Evolutionary conservation across 1,284 basidiomycete species (phyloP).

Genomic region (Mrakiaceae sp.): DNA sequence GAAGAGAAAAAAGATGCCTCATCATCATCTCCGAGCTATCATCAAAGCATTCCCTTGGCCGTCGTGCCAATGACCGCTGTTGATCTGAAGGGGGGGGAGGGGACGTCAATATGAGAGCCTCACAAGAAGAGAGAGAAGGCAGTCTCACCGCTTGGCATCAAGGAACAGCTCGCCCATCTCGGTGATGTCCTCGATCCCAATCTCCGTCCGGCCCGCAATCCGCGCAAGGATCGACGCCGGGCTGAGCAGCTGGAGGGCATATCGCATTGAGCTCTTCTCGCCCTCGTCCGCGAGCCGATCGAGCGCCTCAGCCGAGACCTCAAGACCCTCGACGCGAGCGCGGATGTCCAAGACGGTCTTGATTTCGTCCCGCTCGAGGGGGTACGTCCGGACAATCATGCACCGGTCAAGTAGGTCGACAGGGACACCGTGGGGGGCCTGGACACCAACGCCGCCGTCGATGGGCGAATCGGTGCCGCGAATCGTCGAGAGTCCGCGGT

Average conservation of each 20-base stretch:
- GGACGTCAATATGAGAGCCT: neutral
- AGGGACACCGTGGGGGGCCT: constrained; percentile 87
- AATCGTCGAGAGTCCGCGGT: constrained; percentile 82
- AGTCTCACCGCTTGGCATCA: constrained; percentile 57
- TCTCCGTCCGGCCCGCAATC: constrained; percentile 64
- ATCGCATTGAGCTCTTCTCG: constrained; percentile 71
- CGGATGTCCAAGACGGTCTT: constrained; percentile 76
- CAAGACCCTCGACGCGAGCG: constrained; percentile 74
- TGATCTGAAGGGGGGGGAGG: neutral
- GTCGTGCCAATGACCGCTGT: constrained; percentile 8
- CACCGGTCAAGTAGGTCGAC: constrained; percentile 90
- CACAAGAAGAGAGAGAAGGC: constrained; percentile 7
- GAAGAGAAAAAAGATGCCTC: too few species aligned
- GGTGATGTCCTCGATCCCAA: constrained; percentile 71
- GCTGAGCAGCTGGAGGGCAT: constrained; percentile 81
- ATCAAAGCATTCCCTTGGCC: constrained; percentile 12
- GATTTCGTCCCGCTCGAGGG: constrained; percentile 75
- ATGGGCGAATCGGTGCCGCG: constrained; percentile 59
- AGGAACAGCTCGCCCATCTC: constrained; percentile 92
- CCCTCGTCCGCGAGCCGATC: constrained; percentile 75
- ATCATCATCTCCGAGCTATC: neutral
- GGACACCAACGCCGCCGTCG: constrained; percentile 53
- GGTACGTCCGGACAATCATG: constrained; percentile 89
- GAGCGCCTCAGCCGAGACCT: constrained; percentile 62
- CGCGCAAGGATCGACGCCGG: constrained; percentile 82